These are phyloP conservation scores for Oxytropis ochrocephala DNA, from an alignment of 306 rosid genomes.

Conservation along the genomic window DNA sequence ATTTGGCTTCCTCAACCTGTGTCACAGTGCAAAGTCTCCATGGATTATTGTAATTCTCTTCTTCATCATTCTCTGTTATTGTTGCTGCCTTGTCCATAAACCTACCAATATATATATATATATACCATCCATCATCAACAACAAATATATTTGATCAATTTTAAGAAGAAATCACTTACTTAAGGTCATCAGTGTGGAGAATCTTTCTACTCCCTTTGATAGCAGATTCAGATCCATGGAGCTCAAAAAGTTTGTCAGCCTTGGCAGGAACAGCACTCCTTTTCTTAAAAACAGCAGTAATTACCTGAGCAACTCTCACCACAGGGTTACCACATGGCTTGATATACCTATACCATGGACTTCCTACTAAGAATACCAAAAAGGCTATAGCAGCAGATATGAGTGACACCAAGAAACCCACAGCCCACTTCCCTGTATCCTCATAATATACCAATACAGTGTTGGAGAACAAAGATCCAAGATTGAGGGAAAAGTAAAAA, in stretches of 20 bases:
- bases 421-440: slow-evolving; percentile 54
- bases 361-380: slow-evolving; percentile 33
- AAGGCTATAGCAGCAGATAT: slow-evolving; percentile 47
- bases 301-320: slow-evolving; percentile 51
- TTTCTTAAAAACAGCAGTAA: slow-evolving; percentile 33
- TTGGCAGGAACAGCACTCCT: slow-evolving; percentile 24
- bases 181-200: slow-evolving; percentile 32
- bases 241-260: slow-evolving; percentile 38
- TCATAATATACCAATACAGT: slow-evolving; percentile 52
- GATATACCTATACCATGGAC: slow-evolving; percentile 34
- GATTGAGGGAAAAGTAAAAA: slow-evolving; percentile 56
- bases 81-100: slow-evolving; percentile 68
- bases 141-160: neutral
- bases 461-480: slow-evolving; percentile 56
- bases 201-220: slow-evolving; percentile 63
- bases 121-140: neutral
- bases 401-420: slow-evolving; percentile 44
- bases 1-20: slow-evolving; percentile 63
- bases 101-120: too few relatives aligned
- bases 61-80: slow-evolving; percentile 31
- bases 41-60: slow-evolving; percentile 33
- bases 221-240: slow-evolving; percentile 41
- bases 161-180: slow-evolving; percentile 18
- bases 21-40: slow-evolving; percentile 64
- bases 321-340: slow-evolving; percentile 57